Percentiles rank a stretch among this genome's conserved stretches.
These are phyloP conservation scores for Verticillium albo-atrum DNA, from an alignment of 2,329 filamentous ascomycete genomes.

Conservation along the genomic window DNA sequence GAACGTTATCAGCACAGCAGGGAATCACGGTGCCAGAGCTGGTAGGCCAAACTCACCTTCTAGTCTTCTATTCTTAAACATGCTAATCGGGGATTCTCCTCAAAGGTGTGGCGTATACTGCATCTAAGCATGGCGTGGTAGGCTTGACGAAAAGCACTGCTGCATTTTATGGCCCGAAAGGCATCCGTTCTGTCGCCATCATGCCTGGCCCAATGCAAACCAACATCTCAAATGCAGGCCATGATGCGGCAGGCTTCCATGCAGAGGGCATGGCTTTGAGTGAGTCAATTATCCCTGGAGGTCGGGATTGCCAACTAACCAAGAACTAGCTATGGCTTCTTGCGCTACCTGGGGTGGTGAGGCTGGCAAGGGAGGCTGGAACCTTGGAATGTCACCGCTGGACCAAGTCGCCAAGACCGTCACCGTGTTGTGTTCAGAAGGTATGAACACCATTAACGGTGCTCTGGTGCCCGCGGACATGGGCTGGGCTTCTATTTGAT, in stretches of 20 bases:
- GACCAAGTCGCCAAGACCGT: slow-evolving; percentile 7
- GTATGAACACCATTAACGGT: slow-evolving; percentile 8
- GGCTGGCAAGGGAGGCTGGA: slow-evolving; percentile 1
- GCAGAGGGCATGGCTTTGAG: slow-evolving; percentile 1
- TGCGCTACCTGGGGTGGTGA: slow-evolving; percentile 3
- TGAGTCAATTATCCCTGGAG: neutral
- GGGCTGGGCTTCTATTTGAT: slow-evolving; percentile 6
- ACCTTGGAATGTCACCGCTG: slow-evolving; percentile 5
- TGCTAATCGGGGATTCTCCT: neutral
- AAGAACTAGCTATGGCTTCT: neutral
- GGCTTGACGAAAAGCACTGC: slow-evolving; percentile 55
- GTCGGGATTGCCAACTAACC: rapidly evolving
- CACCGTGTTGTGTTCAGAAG: slow-evolving; percentile 3
- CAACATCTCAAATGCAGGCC: slow-evolving; percentile 34
- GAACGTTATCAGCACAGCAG: slow-evolving; percentile 17
- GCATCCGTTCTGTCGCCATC: slow-evolving; percentile 29
- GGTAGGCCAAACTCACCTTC: neutral
- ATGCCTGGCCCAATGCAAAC: slow-evolving; percentile 52
- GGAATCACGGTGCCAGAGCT: neutral
- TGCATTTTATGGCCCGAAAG: slow-evolving; percentile 47
- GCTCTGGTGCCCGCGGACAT: slow-evolving; percentile 6
- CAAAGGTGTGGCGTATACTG: slow-evolving; percentile 44
- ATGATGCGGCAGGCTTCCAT: neutral
- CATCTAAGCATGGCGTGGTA: slow-evolving; percentile 48
- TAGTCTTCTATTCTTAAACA: neutral